Evolutionary conservation across 1,139 yeast species (phyloP).

Genomic region (Debaryomyces sp.): DNA sequence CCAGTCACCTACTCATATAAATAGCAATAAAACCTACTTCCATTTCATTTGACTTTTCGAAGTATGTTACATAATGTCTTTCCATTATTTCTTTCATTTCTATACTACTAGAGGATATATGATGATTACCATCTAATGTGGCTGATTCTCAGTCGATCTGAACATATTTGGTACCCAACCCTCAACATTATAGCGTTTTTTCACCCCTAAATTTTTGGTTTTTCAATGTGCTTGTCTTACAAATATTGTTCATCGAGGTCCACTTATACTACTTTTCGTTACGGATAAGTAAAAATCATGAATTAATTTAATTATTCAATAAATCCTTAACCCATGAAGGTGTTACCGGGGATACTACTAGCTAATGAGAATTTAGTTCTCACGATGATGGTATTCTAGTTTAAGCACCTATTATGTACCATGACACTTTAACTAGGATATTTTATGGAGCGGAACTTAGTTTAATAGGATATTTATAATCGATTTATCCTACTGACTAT

Average conservation of each 20-base stretch:
- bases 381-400: conserved; percentile 11
- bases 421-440: not conserved
- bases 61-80: not conserved
- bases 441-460: not conserved
- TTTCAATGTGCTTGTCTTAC: conserved; percentile 7
- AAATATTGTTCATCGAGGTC: conserved; percentile 7
- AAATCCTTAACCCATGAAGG: conserved; percentile 10
- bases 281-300: not conserved
- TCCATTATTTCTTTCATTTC: not conserved
- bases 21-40: not conserved
- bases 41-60: not conserved
- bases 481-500: not conserved
- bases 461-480: not conserved
- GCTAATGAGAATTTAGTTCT: conserved; percentile 5
- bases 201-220: not conserved
- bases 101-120: not conserved
- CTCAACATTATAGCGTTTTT: not conserved
- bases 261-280: not conserved
- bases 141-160: not conserved
- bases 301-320: conserved; percentile 4
- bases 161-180: not conserved
- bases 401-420: not conserved
- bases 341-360: conserved; percentile 10
- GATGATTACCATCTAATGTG: not conserved
- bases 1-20: not conserved